Evolutionary conservation across 202 grass and related monocot species (phyloP).

Genomic region (Digitaria exilis): DNA sequence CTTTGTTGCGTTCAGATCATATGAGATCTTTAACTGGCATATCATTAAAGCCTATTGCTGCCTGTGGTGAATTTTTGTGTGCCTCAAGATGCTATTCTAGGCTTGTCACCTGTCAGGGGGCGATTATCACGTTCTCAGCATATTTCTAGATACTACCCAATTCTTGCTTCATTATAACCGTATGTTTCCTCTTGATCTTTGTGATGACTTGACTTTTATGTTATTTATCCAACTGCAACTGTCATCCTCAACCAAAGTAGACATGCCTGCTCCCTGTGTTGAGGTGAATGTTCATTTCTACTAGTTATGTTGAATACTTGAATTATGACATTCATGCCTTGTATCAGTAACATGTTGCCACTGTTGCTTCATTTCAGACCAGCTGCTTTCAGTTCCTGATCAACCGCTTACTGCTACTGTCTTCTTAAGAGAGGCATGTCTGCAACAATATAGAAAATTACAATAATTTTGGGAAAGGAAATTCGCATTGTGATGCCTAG

Average conservation of each 20-base stretch:
- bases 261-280: neutral
- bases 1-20: neutral
- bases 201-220: neutral
- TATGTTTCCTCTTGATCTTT: neutral
- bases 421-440: neutral
- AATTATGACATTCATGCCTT: slow-evolving; percentile 17
- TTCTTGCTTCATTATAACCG: neutral
- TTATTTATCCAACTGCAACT: neutral
- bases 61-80: neutral
- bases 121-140: neutral
- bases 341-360: neutral
- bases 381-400: neutral
- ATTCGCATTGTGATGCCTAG: neutral
- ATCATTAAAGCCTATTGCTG: neutral
- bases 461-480: neutral
- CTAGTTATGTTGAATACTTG: neutral
- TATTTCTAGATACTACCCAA: neutral
- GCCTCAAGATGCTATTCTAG: neutral
- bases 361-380: neutral
- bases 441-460: neutral
- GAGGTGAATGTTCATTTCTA: neutral
- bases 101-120: neutral
- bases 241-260: neutral
- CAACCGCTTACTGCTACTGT: neutral
- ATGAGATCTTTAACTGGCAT: neutral